A percentile compares a stretch with the other conserved stretches of the same genome.
Evolutionary conservation across 495 filamentous ascomycete genomes (phyloP).

Genomic region (Talaromyces proteolyticus): DNA sequence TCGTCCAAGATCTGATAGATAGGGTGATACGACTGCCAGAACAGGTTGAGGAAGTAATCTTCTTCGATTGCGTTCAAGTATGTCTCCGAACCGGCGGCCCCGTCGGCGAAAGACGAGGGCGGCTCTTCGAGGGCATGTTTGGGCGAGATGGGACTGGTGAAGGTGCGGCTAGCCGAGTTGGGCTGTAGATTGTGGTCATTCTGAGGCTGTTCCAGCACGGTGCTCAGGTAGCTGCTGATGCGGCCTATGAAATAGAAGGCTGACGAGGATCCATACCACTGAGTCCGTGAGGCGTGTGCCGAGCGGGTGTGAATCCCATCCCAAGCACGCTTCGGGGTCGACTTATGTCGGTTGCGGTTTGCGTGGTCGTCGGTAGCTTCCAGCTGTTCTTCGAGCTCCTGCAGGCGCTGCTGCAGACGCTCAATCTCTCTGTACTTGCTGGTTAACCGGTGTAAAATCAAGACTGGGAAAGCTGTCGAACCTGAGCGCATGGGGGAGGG

Average conservation of each 20-base stretch:
- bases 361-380: slow-evolving; percentile 5
- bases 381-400: slow-evolving; percentile 32
- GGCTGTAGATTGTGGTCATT: slow-evolving; percentile 9
- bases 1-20: slow-evolving; percentile 35
- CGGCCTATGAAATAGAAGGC: slow-evolving; percentile 22
- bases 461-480: slow-evolving; percentile 1
- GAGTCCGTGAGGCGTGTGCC: slow-evolving; percentile 6
- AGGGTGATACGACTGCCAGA: slow-evolving; percentile 43
- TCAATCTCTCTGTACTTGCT: slow-evolving; percentile 32
- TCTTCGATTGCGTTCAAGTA: slow-evolving; percentile 25
- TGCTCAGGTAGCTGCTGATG: slow-evolving; percentile 21
- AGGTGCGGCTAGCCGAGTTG: slow-evolving; percentile 5
- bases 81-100: slow-evolving; percentile 4
- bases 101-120: slow-evolving; percentile 1
- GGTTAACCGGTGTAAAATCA: no score
- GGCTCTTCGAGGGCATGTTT: neutral
- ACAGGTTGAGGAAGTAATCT: slow-evolving; percentile 42
- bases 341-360: neutral
- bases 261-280: slow-evolving; percentile 25
- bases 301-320: slow-evolving; percentile 14
- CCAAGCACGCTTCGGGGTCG: no score
- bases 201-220: slow-evolving; percentile 11
- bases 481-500: slow-evolving; percentile 15
- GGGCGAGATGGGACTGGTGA: neutral
- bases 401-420: slow-evolving; percentile 25